phyloP scores from a whole-genome alignment of 2,329 filamentous ascomycete species.

The Coleophoma eucalyptorum region DNA sequence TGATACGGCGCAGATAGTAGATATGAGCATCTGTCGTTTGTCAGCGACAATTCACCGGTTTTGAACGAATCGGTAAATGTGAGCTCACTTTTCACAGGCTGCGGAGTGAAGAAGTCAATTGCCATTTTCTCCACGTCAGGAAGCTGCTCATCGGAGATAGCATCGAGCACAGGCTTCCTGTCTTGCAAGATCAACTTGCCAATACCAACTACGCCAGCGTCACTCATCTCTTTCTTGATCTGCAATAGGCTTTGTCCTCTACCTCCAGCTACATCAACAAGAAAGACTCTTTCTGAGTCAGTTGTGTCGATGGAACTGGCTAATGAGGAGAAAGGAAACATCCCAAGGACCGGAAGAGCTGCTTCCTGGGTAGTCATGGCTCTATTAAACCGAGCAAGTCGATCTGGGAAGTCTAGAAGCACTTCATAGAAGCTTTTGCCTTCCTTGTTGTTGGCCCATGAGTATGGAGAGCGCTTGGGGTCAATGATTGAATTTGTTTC shows the following conservation, averaged over 20 bases:
- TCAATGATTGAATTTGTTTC: slow-evolving; percentile 10
- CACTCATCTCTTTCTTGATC: slow-evolving; percentile 12
- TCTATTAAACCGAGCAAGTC: slow-evolving; percentile 19
- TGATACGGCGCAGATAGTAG: slow-evolving; percentile 20
- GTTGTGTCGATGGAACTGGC: neutral
- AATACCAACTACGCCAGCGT: neutral
- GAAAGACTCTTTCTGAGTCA: slow-evolving; percentile 8
- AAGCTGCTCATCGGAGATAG: slow-evolving; percentile 2
- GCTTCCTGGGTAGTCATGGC: slow-evolving; percentile 9
- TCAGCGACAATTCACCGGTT: too few species aligned
- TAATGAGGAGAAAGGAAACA: slow-evolving; percentile 4
- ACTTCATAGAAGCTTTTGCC: slow-evolving; percentile 22
- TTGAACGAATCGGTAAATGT: neutral
- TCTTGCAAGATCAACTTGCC: slow-evolving; percentile 7
- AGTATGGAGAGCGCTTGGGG: slow-evolving; percentile 12
- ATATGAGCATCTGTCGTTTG: slow-evolving; percentile 15
- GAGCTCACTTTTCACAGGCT: slow-evolving; percentile 11
- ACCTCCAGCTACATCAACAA: slow-evolving; percentile 17
- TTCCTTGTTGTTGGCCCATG: slow-evolving; percentile 15
- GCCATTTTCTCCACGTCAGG: slow-evolving; percentile 4
- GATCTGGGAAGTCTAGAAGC: slow-evolving; percentile 16
- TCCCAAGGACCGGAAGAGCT: neutral
- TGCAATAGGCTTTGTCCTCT: slow-evolving; percentile 15
- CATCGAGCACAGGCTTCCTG: slow-evolving; percentile 3
- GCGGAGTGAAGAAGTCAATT: slow-evolving; percentile 6